Evolutionary conservation across 768 basidiomycete species (phyloP), one percentile per base, ranked within the genome.

Genomic region (Suillus plorans): DNA sequence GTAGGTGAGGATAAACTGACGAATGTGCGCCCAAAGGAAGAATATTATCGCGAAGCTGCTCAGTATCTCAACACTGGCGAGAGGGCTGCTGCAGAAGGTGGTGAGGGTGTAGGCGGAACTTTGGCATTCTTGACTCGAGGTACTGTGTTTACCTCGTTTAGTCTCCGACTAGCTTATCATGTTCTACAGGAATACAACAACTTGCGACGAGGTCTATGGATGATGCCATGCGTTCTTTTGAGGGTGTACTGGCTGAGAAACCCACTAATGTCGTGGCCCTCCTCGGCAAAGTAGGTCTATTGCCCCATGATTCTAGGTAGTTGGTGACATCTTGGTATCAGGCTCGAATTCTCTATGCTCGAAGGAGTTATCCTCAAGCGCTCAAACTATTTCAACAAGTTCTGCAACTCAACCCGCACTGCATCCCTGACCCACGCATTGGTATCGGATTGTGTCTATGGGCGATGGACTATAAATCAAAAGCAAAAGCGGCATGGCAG

Each of bases 381-480:
- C 83, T 99, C 34, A 89, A 90, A 67, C 72, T 89, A 6, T 98
- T 97, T 74, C 97, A 98, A 74, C 87, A 88, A 57, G 89, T 96
- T 10, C 82, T 99, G 13, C 81, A 84, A 37, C 83, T 91, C 49
- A 88, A 87, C 63, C 95, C 97, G 0, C 78, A 83, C 20, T 95
- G 92, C 77, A 79, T 83, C 31, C 97, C 97, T 0, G 97, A 99
- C 75, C 97, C 97, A 41, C 87, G 97, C 8, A 91, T 99, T 64
- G 97, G 97, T 20, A 94, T 99, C 47, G 97, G 97, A 10, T 79
- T 99, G 5, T 98, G 97, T 76, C 80, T 95, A 25, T 99, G 94
- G 94, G 87, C 91, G 5, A 80, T 97, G 79, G 91, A 91, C 64
- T 86, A 97, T 69, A 90, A 89, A 66, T 82, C 83, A 2, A 90